Evolutionary conservation across 2,329 filamentous ascomycete genomes (phyloP).

Genomic region (Aspergillus fischeri): DNA sequence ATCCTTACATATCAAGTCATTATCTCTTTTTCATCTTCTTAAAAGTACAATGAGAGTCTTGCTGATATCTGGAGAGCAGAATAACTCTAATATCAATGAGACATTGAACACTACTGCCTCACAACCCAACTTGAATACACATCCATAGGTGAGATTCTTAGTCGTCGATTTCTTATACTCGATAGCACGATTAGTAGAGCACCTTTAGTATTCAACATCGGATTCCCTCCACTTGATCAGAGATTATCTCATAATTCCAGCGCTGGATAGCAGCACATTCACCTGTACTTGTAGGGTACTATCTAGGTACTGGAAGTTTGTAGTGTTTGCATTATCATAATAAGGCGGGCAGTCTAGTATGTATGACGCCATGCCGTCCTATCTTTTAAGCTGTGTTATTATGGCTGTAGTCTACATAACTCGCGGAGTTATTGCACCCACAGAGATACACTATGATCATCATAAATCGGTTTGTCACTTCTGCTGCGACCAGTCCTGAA

Average conservation of each 20-base stretch:
- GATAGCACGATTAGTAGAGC: neutral
- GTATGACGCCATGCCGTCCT: neutral
- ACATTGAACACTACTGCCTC: neutral
- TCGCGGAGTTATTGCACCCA: neutral
- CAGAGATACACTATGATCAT: neutral
- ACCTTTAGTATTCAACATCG: neutral
- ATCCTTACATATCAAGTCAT: neutral
- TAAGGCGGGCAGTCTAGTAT: neutral
- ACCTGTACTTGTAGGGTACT: too few species aligned
- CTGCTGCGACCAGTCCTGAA: neutral
- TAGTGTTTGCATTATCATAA: neutral
- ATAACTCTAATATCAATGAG: neutral
- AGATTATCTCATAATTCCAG: neutral
- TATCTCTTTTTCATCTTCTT: neutral
- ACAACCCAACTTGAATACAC: neutral
- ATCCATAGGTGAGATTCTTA: neutral
- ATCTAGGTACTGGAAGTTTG: neutral
- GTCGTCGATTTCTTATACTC: neutral
- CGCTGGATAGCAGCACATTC: neutral
- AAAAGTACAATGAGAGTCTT: neutral
- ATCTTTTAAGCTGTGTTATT: neutral
- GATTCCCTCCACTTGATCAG: neutral
- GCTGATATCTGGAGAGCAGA: neutral
- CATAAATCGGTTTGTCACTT: neutral
- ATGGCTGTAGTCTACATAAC: neutral